Evolutionary conservation across 257 asterid species (phyloP).

Genomic region (Capsicum rhomboideum): DNA sequence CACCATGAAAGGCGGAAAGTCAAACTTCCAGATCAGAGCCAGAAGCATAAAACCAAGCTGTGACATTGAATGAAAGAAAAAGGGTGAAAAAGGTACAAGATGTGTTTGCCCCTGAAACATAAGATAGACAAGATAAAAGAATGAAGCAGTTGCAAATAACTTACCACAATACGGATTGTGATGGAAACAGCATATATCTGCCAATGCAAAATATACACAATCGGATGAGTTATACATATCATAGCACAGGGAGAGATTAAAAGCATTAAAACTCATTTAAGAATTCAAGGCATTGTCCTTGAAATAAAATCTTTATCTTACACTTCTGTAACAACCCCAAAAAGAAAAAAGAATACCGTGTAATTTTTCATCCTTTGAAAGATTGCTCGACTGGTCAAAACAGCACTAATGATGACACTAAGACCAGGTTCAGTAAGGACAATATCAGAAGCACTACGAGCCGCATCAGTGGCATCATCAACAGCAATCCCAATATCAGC

Average conservation of each 20-base stretch:
- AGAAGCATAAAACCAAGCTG: constrained; percentile 98
- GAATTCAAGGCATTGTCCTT: background rate
- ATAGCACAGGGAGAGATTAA: background rate
- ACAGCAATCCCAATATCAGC: constrained; percentile 99
- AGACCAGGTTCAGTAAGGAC: constrained; percentile 99
- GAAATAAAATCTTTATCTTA: background rate
- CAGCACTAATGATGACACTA: constrained; percentile 96
- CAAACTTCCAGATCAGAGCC: constrained; percentile 92
- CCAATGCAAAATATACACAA: background rate
- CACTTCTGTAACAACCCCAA: background rate
- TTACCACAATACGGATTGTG: constrained; percentile 97
- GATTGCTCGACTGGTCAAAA: constrained; percentile 92
- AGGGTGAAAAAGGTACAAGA: constrained; percentile 4
- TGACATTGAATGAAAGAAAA: constrained; percentile 7
- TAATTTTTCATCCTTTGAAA: constrained; percentile 98
- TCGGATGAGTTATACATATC: background rate
- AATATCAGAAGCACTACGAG: constrained; percentile 98
- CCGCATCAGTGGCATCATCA: constrained; percentile 98
- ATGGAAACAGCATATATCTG: constrained; percentile 99
- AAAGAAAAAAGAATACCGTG: constrained; percentile 41
- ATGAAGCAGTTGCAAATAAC: constrained; percentile 14
- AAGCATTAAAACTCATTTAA: background rate
- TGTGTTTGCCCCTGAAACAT: background rate
- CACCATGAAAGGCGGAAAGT: constrained; percentile 99
- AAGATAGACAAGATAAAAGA: background rate